These are phyloP conservation scores for Candida berthetii DNA, from an alignment of 805 yeast species.

Conservation along the genomic window DNA sequence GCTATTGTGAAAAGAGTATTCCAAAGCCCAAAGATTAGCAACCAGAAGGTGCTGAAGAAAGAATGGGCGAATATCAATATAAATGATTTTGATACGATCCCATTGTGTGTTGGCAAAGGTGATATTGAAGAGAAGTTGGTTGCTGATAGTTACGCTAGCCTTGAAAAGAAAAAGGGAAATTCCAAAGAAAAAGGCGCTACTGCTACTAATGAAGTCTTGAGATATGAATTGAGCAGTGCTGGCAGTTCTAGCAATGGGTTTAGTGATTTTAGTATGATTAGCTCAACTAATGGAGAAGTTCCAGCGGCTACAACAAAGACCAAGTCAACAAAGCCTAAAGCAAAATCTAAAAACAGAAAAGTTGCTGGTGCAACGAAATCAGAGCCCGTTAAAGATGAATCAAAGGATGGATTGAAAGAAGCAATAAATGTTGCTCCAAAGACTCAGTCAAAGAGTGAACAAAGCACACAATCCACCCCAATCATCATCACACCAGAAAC, in stretches of 20 bases:
- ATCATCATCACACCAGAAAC: background rate
- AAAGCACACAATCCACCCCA: no score
- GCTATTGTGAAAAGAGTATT: background rate
- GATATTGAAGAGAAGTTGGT: conserved; percentile 3
- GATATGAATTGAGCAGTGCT: background rate
- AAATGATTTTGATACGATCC: conserved; percentile 2
- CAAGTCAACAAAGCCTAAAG: no score
- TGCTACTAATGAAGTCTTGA: background rate
- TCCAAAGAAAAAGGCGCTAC: background rate
- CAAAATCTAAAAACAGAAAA: no score
- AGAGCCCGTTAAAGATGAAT: no score
- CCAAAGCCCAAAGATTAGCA: no score
- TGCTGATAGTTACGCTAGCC: background rate
- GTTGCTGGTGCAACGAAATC: no score
- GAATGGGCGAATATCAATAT: background rate
- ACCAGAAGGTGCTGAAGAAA: background rate
- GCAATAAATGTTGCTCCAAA: no score
- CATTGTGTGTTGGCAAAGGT: conserved; percentile 5
- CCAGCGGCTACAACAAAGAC: no score
- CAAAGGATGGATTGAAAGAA: no score
- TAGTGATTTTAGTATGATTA: background rate
- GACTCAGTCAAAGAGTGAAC: no score
- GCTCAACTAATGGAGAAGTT: background rate
- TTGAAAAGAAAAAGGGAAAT: background rate
- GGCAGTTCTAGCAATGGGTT: background rate